Evolutionary conservation across 2,329 filamentous ascomycete genomes (phyloP).

Genomic region (Alternaria gaisen): DNA sequence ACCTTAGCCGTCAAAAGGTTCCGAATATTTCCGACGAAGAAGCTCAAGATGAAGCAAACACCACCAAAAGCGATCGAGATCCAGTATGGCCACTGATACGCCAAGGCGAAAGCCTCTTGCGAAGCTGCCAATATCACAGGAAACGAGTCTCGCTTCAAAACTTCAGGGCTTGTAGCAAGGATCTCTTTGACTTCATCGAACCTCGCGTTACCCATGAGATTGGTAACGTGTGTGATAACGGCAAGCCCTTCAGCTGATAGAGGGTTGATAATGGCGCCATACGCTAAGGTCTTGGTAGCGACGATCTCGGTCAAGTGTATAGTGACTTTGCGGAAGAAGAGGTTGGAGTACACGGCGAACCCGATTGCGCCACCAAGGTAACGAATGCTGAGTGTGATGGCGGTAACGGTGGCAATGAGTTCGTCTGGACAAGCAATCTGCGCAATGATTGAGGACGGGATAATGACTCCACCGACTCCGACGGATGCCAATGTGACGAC

Average conservation of each 20-base stretch:
- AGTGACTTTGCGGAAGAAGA: constrained; percentile 42
- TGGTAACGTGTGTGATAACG: constrained; percentile 57
- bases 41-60: constrained; percentile 64
- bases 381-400: constrained; percentile 73
- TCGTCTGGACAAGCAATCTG: constrained; percentile 76
- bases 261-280: constrained; percentile 56
- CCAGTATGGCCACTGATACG: constrained; percentile 70
- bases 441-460: constrained; percentile 72
- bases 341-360: constrained; percentile 60
- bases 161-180: constrained; percentile 56
- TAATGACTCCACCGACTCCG: constrained; percentile 73
- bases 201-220: constrained; percentile 54
- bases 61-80: constrained; percentile 69
- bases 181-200: constrained; percentile 51
- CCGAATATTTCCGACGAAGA: constrained; percentile 67
- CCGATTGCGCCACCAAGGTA: constrained; percentile 73
- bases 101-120: constrained; percentile 64
- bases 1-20: constrained; percentile 29
- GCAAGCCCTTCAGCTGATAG: constrained; percentile 52
- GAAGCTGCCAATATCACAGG: constrained; percentile 61
- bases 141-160: constrained; percentile 56
- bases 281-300: constrained; percentile 57
- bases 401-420: constrained; percentile 73
- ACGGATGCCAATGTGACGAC: constrained; percentile 69
- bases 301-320: constrained; percentile 31